Percentiles rank a stretch among this genome's conserved stretches.
Conservation (phyloP, 441 rosid species). For the Adansonia grandidieri region DNA sequence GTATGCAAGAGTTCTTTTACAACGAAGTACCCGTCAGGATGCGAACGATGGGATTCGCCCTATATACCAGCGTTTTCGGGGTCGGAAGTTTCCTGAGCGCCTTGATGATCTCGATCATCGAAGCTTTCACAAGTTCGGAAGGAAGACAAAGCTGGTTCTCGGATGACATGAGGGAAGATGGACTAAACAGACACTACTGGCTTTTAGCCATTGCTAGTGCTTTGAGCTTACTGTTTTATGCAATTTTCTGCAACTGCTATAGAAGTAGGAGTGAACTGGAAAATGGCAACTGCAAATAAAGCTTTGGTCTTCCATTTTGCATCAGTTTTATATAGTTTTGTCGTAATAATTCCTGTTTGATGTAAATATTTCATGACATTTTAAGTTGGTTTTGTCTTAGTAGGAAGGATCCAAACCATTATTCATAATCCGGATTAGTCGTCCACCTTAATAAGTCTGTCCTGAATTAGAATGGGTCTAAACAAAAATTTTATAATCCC, state of each 20-base stretch:
- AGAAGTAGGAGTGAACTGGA: slow-evolving; percentile 45
- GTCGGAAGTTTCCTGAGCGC: slow-evolving; percentile 92
- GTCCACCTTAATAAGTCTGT: too few relatives aligned
- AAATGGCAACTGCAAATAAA: slow-evolving; percentile 40
- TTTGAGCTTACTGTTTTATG: slow-evolving; percentile 59
- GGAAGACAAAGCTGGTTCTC: slow-evolving; percentile 74
- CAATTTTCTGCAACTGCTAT: slow-evolving; percentile 57
- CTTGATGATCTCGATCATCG: slow-evolving; percentile 59
- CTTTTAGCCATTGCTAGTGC: slow-evolving; percentile 62
- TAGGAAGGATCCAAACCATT: neutral
- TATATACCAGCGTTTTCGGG: slow-evolving; percentile 88
- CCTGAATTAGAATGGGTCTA: too few relatives aligned
- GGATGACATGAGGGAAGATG: slow-evolving; percentile 83
- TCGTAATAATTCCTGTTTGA: neutral
- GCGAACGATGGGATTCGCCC: slow-evolving; percentile 91
- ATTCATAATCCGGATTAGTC: too few relatives aligned
- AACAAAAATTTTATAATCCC: too few relatives aligned
- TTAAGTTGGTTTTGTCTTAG: neutral
- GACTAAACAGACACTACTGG: slow-evolving; percentile 83
- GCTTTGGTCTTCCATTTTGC: neutral
- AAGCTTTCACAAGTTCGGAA: slow-evolving; percentile 44
- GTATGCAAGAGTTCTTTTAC: slow-evolving; percentile 97
- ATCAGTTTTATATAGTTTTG: neutral
- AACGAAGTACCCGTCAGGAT: slow-evolving; percentile 77
- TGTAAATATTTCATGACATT: slow-evolving; percentile 16